phyloP scores from a whole-genome alignment of 2,329 filamentous ascomycete species.

The Pyricularia grisea region DNA sequence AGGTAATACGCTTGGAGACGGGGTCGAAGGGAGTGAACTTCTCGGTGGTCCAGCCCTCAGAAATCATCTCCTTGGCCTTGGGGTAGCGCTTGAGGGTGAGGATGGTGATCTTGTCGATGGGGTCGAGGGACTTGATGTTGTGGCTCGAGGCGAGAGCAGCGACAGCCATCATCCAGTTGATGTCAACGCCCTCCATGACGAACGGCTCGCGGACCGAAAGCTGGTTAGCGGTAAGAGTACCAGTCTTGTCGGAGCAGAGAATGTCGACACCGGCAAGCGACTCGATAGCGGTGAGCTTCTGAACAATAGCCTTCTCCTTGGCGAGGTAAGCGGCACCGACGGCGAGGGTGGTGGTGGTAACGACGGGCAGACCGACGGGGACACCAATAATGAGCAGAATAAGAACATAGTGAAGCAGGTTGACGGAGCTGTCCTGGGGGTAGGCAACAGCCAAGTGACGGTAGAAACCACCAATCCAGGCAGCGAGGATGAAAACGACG shows the following conservation, averaged over 20 bases:
- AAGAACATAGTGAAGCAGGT: constrained; percentile 58
- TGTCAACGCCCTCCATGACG: constrained; percentile 66
- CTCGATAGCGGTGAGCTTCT: constrained; percentile 55
- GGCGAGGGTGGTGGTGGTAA: constrained; percentile 58
- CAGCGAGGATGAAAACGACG: constrained; percentile 65
- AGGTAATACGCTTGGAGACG: constrained; percentile 71
- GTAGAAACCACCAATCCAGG: constrained; percentile 75
- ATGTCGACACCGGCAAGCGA: constrained; percentile 61
- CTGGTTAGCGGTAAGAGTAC: constrained; percentile 68
- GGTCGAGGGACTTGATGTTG: constrained; percentile 70
- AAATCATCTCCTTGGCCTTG: constrained; percentile 66
- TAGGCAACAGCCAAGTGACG: constrained; percentile 56
- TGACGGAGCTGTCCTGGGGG: constrained; percentile 47
- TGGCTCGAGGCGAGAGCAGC: constrained; percentile 69
- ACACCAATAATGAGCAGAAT: constrained; percentile 71
- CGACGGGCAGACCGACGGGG: constrained; percentile 69
- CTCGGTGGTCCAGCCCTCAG: constrained; percentile 66
- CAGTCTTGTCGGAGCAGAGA: constrained; percentile 65
- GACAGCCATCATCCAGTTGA: constrained; percentile 80
- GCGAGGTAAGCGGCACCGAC: constrained; percentile 46
- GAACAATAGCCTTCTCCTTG: constrained; percentile 43
- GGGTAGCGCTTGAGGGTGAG: constrained; percentile 68
- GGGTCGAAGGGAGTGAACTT: constrained; percentile 73
- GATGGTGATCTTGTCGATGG: constrained; percentile 72
- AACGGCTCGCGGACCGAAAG: constrained; percentile 69